These are phyloP conservation scores for Zygosaccharomyces kombuchaensis DNA, from an alignment of 805 yeast species.

Conservation along the genomic window DNA sequence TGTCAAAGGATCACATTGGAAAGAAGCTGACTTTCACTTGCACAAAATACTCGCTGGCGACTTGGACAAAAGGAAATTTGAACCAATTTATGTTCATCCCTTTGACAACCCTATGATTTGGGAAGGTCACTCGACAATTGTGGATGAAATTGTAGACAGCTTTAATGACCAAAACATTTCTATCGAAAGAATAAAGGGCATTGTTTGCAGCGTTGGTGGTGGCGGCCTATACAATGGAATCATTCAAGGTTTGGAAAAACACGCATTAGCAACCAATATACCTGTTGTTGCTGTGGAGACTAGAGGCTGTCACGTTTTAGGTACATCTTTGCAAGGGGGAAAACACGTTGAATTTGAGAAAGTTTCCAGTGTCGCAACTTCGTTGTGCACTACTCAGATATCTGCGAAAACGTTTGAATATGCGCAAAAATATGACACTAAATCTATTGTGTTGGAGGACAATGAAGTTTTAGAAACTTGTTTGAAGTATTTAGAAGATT, in stretches of 20 bases:
- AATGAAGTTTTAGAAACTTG: constrained; percentile 52
- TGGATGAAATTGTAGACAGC: constrained; percentile 40
- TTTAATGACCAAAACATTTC: constrained; percentile 22
- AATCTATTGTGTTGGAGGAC: constrained; percentile 47
- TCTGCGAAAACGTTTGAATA: constrained; percentile 48
- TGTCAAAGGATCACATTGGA: constrained; percentile 42
- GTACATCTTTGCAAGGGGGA: constrained; percentile 45
- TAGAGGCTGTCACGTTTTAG: constrained; percentile 52
- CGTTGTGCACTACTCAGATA: constrained; percentile 59
- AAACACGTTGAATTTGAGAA: constrained; percentile 42
- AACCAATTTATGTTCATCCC: constrained; percentile 50
- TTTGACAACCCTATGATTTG: constrained; percentile 47
- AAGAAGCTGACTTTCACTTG: constrained; percentile 47
- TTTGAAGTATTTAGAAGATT: constrained; percentile 46
- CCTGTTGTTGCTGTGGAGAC: constrained; percentile 52
- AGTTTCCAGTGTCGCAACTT: constrained; percentile 54
- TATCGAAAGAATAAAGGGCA: constrained; percentile 36
- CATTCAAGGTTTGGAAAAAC: constrained; percentile 39
- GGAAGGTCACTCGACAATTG: constrained; percentile 49
- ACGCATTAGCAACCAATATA: constrained; percentile 33
- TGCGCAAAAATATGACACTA: constrained; percentile 38
- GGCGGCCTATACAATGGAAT: constrained; percentile 54
- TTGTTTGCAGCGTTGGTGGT: constrained; percentile 54
- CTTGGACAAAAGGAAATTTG: constrained; percentile 9
- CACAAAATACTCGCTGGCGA: constrained; percentile 13